Conservation (phyloP, 2,329 filamentous ascomycete species). For the Microdochium trichocladiopsis region DNA sequence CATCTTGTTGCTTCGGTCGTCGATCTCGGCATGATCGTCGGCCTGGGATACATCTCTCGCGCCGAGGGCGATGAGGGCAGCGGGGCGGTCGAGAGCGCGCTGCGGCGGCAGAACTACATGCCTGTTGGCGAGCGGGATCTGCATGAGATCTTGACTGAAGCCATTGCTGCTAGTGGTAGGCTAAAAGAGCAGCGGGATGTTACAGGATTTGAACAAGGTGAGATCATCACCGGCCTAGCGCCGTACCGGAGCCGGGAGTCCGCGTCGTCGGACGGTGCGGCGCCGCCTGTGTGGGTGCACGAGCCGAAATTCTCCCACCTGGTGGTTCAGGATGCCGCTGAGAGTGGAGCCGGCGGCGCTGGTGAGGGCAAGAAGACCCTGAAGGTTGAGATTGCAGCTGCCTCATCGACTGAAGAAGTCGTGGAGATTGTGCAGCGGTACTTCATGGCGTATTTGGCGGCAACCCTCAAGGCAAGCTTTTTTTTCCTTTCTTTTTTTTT, state of each 20-base stretch:
- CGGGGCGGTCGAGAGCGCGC: conserved; percentile 26
- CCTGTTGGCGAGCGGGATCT: conserved; percentile 23
- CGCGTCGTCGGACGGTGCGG: background rate
- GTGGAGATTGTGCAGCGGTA: background rate
- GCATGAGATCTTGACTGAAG: conserved; percentile 29
- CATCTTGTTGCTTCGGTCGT: conserved; percentile 26
- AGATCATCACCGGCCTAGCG: conserved; percentile 9
- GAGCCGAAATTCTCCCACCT: conserved; percentile 4
- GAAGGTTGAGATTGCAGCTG: background rate
- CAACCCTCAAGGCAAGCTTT: conserved; percentile 1
- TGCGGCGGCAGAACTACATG: conserved; percentile 34
- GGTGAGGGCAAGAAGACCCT: background rate
- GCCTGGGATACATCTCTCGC: conserved; percentile 33
- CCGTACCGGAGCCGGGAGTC: background rate
- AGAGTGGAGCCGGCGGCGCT: background rate
- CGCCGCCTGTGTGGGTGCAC: conserved; percentile 1
- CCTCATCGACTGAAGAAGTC: conserved; percentile 1
- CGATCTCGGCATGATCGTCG: conserved; percentile 38
- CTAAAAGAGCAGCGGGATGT: conserved; percentile 2
- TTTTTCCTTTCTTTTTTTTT: background rate
- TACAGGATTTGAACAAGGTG: background rate
- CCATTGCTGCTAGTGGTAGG: conserved; percentile 21
- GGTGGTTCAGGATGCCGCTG: background rate
- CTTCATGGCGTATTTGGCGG: background rate
- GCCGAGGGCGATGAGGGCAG: conserved; percentile 22